Evolutionary conservation across 331 rosid genomes (phyloP).

Genomic region (Cydonia oblonga): DNA sequence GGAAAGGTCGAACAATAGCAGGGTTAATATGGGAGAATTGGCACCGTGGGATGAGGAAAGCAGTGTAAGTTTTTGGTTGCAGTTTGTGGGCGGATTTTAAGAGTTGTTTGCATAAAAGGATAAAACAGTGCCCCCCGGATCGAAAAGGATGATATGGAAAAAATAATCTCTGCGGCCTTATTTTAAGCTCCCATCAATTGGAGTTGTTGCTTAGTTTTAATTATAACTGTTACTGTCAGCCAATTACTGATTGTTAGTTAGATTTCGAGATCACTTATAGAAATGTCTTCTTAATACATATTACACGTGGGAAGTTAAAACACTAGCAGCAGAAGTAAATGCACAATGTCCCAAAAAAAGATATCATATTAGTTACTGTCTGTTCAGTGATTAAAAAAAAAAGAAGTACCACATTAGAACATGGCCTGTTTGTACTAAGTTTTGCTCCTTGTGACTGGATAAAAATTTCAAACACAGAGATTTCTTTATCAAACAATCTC

Average conservation of each 20-base stretch:
- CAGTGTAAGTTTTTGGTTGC: slow-evolving; percentile 58
- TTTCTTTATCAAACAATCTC: background rate
- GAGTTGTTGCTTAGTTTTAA: background rate
- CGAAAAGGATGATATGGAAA: background rate
- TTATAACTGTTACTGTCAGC: background rate
- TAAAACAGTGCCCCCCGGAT: background rate
- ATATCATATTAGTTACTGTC: background rate
- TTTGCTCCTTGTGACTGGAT: background rate
- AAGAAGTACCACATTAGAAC: background rate
- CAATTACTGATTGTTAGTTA: background rate
- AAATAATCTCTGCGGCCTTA: no score
- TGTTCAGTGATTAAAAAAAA: background rate
- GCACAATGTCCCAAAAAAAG: background rate
- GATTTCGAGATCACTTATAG: background rate
- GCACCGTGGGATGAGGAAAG: slow-evolving; percentile 74
- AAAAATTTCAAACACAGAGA: background rate
- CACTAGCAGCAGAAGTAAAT: background rate
- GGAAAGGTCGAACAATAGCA: slow-evolving; percentile 96
- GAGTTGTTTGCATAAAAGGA: background rate
- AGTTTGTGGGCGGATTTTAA: slow-evolving; percentile 10
- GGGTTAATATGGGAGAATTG: slow-evolving; percentile 97
- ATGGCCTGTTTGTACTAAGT: background rate
- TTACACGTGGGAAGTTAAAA: background rate
- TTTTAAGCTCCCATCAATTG: background rate
- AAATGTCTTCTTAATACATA: background rate